Evolutionary conservation across 257 asterid species (phyloP).

Genomic region (Ocimum tenuiflorum): DNA sequence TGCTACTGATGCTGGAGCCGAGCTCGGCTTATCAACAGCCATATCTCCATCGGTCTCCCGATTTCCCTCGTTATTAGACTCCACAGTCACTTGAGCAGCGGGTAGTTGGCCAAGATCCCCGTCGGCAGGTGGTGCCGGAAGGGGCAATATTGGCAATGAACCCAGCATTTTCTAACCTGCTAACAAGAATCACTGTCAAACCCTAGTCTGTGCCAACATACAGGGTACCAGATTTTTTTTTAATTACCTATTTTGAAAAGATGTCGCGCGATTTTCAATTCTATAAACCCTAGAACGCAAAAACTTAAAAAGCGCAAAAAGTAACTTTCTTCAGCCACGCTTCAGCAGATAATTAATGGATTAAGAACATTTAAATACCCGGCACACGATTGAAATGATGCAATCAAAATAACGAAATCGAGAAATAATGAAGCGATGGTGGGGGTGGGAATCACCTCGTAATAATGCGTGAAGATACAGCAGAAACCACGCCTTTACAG

Average conservation of each 20-base stretch:
- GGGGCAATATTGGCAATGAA: conserved; percentile 58
- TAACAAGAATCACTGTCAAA: not conserved
- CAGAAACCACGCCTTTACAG: not conserved
- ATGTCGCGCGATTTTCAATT: no score
- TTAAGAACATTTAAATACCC: no score
- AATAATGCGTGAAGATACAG: not conserved
- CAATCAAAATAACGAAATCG: no score
- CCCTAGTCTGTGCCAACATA: not conserved
- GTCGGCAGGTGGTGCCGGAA: conserved; percentile 74
- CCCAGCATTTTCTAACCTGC: conserved; percentile 53
- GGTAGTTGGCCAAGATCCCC: conserved; percentile 68
- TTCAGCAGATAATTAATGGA: no score
- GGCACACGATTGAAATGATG: no score
- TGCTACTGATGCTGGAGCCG: conserved; percentile 55
- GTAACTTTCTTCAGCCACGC: no score
- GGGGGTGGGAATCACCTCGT: not conserved
- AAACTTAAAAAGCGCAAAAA: no score
- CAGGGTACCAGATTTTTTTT: not conserved
- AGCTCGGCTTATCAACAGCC: conserved; percentile 1
- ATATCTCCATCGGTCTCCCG: conserved; percentile 28
- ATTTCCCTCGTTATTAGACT: conserved; percentile 18
- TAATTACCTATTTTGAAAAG: no score
- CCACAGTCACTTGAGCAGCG: conserved; percentile 38
- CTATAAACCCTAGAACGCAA: no score
- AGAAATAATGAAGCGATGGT: not conserved